Evolutionary conservation across 495 filamentous ascomycete species (phyloP).

Genomic region (Lasiosphaeris hirsuta): DNA sequence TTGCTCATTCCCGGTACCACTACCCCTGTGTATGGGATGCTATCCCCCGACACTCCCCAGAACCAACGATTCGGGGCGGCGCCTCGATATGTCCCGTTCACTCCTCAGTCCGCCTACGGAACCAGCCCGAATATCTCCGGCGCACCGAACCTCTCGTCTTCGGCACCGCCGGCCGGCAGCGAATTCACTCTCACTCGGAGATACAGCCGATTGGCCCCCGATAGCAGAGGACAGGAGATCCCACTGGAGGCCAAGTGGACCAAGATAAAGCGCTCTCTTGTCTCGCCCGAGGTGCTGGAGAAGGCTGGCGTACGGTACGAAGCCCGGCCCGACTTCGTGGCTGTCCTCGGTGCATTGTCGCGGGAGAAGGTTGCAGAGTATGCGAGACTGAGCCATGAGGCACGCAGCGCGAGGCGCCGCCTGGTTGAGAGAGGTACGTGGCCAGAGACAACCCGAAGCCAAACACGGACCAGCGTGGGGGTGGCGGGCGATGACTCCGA

Average conservation of each 20-base stretch:
- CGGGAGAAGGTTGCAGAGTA: conserved; percentile 59
- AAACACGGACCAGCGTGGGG: background rate
- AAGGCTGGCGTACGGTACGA: conserved; percentile 65
- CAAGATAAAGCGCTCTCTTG: conserved; percentile 59
- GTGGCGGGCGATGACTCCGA: conserved; percentile 17
- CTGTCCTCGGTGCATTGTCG: conserved; percentile 60
- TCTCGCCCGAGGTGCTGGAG: conserved; percentile 65
- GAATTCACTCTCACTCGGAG: conserved; percentile 12
- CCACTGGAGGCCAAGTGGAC: conserved; percentile 69
- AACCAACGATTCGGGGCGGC: conserved; percentile 17
- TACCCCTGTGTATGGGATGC: conserved; percentile 9
- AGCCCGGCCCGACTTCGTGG: conserved; percentile 63
- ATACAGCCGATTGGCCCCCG: conserved; percentile 41
- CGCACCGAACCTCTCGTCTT: conserved; percentile 14
- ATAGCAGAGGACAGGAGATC: conserved; percentile 56
- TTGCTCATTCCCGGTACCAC: conserved; percentile 20
- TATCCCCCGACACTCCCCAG: conserved; percentile 11
- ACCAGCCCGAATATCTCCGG: conserved; percentile 22
- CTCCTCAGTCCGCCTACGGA: conserved; percentile 26
- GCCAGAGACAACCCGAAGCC: conserved; percentile 19
- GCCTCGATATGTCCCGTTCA: conserved; percentile 30
- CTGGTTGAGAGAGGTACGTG: conserved; percentile 3
- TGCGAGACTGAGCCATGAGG: conserved; percentile 52
- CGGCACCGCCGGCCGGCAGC: conserved; percentile 14
- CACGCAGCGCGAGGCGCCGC: conserved; percentile 42